These are phyloP conservation scores for Mrakia blollopis DNA, from an alignment of 768 basidiomycete genomes.

Conservation along the genomic window DNA sequence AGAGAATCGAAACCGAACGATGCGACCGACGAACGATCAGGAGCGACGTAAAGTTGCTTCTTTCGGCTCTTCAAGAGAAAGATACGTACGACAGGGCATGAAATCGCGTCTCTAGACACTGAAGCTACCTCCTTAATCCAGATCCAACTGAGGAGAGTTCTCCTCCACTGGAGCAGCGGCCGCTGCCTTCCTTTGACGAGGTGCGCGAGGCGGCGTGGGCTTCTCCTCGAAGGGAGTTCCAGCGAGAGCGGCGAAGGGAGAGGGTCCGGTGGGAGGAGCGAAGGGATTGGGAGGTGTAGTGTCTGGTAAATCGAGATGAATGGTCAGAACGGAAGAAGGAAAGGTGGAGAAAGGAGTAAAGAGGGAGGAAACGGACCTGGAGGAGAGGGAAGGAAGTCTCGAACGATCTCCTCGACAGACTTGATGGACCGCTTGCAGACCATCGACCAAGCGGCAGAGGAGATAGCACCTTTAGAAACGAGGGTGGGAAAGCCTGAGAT, in stretches of 20 bases:
- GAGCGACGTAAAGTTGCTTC: too few species aligned
- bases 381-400: neutral
- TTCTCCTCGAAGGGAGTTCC: neutral
- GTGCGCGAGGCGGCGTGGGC: neutral
- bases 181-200: neutral
- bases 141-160: constrained; percentile 1
- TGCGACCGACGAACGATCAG: too few species aligned
- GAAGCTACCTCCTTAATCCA: neutral
- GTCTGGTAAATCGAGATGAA: neutral
- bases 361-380: neutral
- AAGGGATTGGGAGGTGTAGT: neutral
- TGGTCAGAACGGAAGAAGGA: neutral
- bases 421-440: constrained; percentile 80
- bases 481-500: neutral
- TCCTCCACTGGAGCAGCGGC: neutral
- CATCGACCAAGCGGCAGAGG: constrained; percentile 92
- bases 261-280: neutral
- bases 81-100: neutral
- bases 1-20: too few species aligned
- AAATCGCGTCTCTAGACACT: neutral
- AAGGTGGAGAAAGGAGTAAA: neutral
- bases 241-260: neutral
- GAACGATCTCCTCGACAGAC: constrained; percentile 64
- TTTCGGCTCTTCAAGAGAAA: neutral
- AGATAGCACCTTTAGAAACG: constrained; percentile 68